A percentile compares a stretch with the other conserved stretches of the same genome.
Conservation (phyloP, 2,329 filamentous ascomycete species). For the Neopestalotiopsis rosae region DNA sequence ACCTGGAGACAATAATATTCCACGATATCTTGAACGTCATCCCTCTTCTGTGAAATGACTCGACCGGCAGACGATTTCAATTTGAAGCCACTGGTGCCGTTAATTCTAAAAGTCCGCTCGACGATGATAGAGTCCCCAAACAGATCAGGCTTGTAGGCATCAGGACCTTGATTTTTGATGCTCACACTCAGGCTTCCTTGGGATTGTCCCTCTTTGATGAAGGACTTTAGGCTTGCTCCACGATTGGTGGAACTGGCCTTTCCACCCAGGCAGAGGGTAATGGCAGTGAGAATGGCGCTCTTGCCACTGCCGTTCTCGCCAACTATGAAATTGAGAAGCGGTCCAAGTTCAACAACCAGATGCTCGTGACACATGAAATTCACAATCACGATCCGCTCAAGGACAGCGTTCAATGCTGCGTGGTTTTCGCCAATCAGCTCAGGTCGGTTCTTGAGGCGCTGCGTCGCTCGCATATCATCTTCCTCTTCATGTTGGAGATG, state of each 20-base stretch:
- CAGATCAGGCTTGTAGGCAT: constrained; percentile 80
- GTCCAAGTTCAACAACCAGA: constrained; percentile 83
- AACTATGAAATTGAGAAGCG: constrained; percentile 96
- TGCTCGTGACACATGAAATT: constrained; percentile 97
- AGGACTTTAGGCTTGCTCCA: constrained; percentile 84
- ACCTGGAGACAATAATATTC: constrained; percentile 94
- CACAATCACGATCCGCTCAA: constrained; percentile 83
- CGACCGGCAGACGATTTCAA: constrained; percentile 76
- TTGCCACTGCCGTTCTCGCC: constrained; percentile 98
- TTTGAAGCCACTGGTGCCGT: constrained; percentile 82
- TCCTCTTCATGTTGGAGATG: constrained; percentile 61
- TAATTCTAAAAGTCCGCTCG: constrained; percentile 84
- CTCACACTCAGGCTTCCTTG: constrained; percentile 78
- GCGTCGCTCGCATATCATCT: constrained; percentile 69
- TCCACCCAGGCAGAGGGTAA: constrained; percentile 92
- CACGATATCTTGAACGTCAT: constrained; percentile 88
- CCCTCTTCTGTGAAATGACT: constrained; percentile 80
- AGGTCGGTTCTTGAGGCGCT: constrained; percentile 61
- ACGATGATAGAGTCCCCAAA: constrained; percentile 88
- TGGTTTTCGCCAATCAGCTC: constrained; percentile 68
- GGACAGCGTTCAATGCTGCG: constrained; percentile 82
- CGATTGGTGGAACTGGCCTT: constrained; percentile 94
- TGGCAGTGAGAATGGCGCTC: constrained; percentile 90
- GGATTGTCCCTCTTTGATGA: constrained; percentile 89
- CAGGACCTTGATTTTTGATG: constrained; percentile 87